Percentiles rank a stretch among this genome's conserved stretches.
Evolutionary conservation across 2,329 filamentous ascomycete species (phyloP).

Genomic region (Juglanconis sp.): DNA sequence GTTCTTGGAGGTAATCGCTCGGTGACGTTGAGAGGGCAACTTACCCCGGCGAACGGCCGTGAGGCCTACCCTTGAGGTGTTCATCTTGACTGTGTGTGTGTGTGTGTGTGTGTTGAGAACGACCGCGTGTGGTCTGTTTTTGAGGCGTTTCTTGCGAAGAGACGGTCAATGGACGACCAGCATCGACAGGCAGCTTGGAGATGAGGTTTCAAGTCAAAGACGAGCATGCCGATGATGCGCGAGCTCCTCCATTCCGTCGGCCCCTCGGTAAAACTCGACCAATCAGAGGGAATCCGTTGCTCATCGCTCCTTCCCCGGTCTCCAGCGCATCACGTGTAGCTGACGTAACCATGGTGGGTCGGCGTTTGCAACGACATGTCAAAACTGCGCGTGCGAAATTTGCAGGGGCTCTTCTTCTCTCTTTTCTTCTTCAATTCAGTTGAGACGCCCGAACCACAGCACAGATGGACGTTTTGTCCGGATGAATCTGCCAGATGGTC

Average conservation of each 20-base stretch:
- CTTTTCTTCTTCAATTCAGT: conserved; percentile 47
- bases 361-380: conserved; percentile 6
- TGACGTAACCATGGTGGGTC: conserved; percentile 19
- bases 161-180: conserved; percentile 12
- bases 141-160: conserved; percentile 4
- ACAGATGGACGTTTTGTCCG: conserved; percentile 22
- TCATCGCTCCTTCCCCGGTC: conserved; percentile 18
- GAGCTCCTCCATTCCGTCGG: conserved; percentile 28
- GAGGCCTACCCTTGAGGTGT: conserved; percentile 55
- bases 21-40: conserved; percentile 21
- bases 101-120: not conserved
- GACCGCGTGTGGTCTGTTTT: conserved; percentile 1
- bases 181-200: conserved; percentile 2
- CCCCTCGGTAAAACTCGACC: conserved; percentile 42
- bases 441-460: conserved; percentile 41
- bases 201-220: not conserved
- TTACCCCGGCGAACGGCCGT: conserved; percentile 58
- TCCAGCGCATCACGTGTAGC: conserved; percentile 19
- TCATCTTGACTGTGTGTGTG: conserved; percentile 40
- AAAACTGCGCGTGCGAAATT: conserved; percentile 6
- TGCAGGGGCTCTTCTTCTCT: conserved; percentile 12
- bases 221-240: conserved; percentile 14
- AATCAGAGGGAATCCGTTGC: conserved; percentile 31
- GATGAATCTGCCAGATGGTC: conserved; percentile 29
- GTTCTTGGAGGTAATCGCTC: not conserved